Conservation (phyloP, 441 rosid genomes). For the Mallotus repandus region DNA sequence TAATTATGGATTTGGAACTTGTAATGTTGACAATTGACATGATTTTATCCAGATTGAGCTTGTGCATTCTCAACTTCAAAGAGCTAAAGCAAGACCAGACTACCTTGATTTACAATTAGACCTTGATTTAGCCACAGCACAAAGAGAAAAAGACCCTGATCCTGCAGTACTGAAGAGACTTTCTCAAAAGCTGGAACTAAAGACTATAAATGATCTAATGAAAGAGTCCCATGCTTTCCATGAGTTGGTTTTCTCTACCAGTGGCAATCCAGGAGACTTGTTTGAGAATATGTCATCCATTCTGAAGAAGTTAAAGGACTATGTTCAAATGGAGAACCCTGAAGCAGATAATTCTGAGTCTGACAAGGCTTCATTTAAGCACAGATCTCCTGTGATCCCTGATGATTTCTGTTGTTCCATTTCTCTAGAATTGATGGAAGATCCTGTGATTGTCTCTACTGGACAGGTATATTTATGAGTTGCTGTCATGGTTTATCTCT, state of each 20-base stretch:
- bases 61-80: slow-evolving; percentile 77
- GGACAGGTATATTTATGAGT: slow-evolving; percentile 66
- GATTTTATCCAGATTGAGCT: slow-evolving; percentile 58
- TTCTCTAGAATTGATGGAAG: slow-evolving; percentile 96
- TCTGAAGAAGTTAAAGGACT: slow-evolving; percentile 69
- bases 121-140: slow-evolving; percentile 61
- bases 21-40: slow-evolving; percentile 7
- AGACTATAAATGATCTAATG: slow-evolving; percentile 66
- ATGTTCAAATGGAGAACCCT: slow-evolving; percentile 49
- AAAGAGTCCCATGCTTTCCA: slow-evolving; percentile 79
- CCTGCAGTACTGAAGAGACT: slow-evolving; percentile 59
- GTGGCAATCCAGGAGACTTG: slow-evolving; percentile 56
- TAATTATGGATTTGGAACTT: background rate
- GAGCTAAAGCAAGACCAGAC: slow-evolving; percentile 69
- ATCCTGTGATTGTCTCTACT: slow-evolving; percentile 99
- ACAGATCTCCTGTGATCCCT: slow-evolving; percentile 91
- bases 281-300: slow-evolving; percentile 65
- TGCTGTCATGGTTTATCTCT: background rate
- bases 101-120: slow-evolving; percentile 61
- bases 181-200: slow-evolving; percentile 76
- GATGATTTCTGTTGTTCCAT: slow-evolving; percentile 98
- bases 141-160: slow-evolving; percentile 58
- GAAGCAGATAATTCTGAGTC: slow-evolving; percentile 46
- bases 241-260: slow-evolving; percentile 59
- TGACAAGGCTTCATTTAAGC: slow-evolving; percentile 49